Base-by-base conservation (phyloP, 768 basidiomycete species). In the Pisolithus microcarpus region DNA sequence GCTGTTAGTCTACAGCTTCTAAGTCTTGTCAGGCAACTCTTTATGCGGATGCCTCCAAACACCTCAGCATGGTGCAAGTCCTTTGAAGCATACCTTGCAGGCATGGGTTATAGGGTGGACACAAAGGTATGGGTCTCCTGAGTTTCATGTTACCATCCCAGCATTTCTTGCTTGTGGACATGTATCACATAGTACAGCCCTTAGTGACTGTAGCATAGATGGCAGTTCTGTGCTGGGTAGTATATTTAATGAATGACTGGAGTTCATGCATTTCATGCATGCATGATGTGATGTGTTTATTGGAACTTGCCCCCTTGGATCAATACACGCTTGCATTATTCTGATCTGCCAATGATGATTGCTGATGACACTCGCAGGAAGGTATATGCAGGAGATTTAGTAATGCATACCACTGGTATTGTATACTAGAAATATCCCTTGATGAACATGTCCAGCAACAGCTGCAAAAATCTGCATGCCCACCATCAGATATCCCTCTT, bases 1-100 rank as follows among this genome's bases (percentile, higher is more conserved):
- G 70, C 65, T 11, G 61, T 72, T 1, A 64, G 69, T 46, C 28
- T 70, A 16, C 52, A 52, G 31, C 54, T 70, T 26, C 49, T 71
- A 9, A 57, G 64, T 31, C 67, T 70, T 4, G 61, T 62, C 0
- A 21, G 40, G 31, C 37, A 53, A 8, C 52, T 70, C 0, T 70
- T 66, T 51, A 40, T 65, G 23, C 49, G 47, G 19, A 50, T 60
- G 6, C 51, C 64, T 8, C 68, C 62, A 8, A 67, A 68, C 42
- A 58, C 54, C 42, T 60, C 61, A 1, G 66, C 60, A 0, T 63
- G 60, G 57, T 56, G 61, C 16, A 54, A 62, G 16, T 56, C 69
- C 0, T 34, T 69, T 9, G 61, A 68, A 40, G 45, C 52, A 0
- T 63, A 63, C 45, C 46, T 65, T 1, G 51, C 38, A 7, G 43